Evolutionary conservation across 208 protist species (phyloP), one percentile per base, ranked within the genome.

Genomic region (Kentomonas sorsogonicus): DNA sequence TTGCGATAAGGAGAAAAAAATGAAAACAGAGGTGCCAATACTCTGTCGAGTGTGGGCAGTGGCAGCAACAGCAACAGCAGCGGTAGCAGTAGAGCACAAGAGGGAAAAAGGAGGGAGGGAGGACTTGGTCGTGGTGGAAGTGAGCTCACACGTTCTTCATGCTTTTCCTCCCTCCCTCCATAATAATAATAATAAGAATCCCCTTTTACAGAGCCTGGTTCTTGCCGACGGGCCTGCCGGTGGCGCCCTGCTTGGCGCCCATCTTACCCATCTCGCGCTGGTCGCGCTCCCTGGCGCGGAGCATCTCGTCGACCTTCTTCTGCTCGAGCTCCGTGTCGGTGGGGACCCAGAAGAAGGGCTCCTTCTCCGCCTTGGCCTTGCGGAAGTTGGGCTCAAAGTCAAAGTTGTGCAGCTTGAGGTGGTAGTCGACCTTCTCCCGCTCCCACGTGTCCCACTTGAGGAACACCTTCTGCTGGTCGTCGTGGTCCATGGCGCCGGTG

Each of bases 371-470:
- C 75, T 92, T 92, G 43, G 86, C 59, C 60, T 89, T 86, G 15
- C 85, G 70, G 48, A 91, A 91, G 70, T 95, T 95, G 9, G 89
- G 85, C 66, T 95, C 85, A 74, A 74, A 91, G 50, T 77, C 73
- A 62, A 92, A 89, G 50, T 66, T 77, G 66, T 92, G 77, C 27
- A 93, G 65, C 71, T 95, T 95, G n/a, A 90, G 63, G 59, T 93
- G 79, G 64, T 91, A 95, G 69, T 95, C 85, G 48, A 93, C 90
- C 30, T 77, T 77, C 60, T 95, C 89, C 7, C 89, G 72, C 72
- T 95, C 85, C 89, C 89, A 95, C 59, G 90, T 92, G 63, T 95
- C 89, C 86, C 86, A 95, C 60, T 93, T 93, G 40, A 95, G 74
- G 56, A 89, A 91, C 13, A 91, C 73, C 60, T 93, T 84, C 60